Evolutionary conservation across 495 filamentous ascomycete genomes (phyloP).

Genomic region (Talaromyces ruber): DNA sequence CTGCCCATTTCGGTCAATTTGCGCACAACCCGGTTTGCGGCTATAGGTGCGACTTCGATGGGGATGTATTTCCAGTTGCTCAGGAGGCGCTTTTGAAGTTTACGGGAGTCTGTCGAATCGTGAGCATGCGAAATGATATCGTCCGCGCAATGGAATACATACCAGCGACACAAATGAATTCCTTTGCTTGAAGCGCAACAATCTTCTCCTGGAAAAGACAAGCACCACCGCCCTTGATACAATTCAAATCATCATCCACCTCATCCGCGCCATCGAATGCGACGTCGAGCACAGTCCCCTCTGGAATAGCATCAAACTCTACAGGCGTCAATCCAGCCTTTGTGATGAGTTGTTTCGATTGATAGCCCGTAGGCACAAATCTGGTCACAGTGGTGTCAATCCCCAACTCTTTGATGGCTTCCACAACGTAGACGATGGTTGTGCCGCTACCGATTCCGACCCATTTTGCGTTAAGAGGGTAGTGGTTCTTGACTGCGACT

Average conservation of each 20-base stretch:
- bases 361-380: slow-evolving; percentile 89
- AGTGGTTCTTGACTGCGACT: slow-evolving; percentile 79
- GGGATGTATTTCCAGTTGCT: slow-evolving; percentile 78
- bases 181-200: slow-evolving; percentile 73
- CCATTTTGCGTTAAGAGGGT: slow-evolving; percentile 58
- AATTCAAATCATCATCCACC: slow-evolving; percentile 89
- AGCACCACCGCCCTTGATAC: slow-evolving; percentile 94
- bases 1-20: slow-evolving; percentile 65
- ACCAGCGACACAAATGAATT: slow-evolving; percentile 93
- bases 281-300: slow-evolving; percentile 59
- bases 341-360: slow-evolving; percentile 75
- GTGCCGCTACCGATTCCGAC: slow-evolving; percentile 92
- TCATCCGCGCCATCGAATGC: slow-evolving; percentile 96
- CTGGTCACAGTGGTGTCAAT: slow-evolving; percentile 51
- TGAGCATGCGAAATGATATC: not conserved
- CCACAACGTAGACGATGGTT: slow-evolving; percentile 92
- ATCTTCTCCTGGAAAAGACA: slow-evolving; percentile 98
- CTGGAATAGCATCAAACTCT: slow-evolving; percentile 63
- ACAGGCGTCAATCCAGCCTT: slow-evolving; percentile 66
- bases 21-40: slow-evolving; percentile 59
- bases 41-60: slow-evolving; percentile 84
- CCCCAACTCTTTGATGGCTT: slow-evolving; percentile 73
- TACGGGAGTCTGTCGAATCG: slow-evolving; percentile 60
- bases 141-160: slow-evolving; percentile 9
- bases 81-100: slow-evolving; percentile 69